Percentiles rank a stretch among this genome's conserved stretches.
Evolutionary conservation across 306 rosid genomes (phyloP).

Genomic region (Benincasa hispida): DNA sequence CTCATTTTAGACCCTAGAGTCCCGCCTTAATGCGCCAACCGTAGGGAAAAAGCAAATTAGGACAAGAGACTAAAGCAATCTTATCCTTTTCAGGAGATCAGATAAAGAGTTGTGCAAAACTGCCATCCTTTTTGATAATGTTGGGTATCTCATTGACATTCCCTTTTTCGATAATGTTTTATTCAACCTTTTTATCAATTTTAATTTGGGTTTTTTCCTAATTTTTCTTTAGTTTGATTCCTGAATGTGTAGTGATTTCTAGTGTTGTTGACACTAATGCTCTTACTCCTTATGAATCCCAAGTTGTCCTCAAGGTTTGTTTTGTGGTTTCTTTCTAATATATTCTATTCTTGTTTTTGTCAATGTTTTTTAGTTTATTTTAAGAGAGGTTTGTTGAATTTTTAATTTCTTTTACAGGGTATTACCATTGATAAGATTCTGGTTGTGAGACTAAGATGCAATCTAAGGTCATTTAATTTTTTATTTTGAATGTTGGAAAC

Average conservation of each 20-base stretch:
- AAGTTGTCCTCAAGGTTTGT: conserved; percentile 60
- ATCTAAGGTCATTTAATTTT: no score
- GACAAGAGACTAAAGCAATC: no score
- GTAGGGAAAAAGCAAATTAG: no score
- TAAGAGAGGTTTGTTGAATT: not conserved
- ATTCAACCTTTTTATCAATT: not conserved
- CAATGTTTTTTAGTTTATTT: not conserved
- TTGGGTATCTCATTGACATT: not conserved
- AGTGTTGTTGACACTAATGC: conserved; percentile 63
- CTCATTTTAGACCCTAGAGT: no score
- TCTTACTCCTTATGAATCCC: conserved; percentile 51
- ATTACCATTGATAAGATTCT: conserved; percentile 89
- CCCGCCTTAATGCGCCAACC: no score
- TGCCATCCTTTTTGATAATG: no score
- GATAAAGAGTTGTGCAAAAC: no score
- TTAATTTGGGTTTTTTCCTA: not conserved
- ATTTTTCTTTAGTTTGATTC: no score
- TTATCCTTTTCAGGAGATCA: no score
- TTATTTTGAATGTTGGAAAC: no score
- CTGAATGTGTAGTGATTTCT: conserved; percentile 57
- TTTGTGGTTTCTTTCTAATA: not conserved
- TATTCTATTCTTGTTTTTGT: not conserved
- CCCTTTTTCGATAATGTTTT: not conserved
- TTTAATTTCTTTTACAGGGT: conserved; percentile 26
- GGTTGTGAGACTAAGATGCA: no score